Evolutionary conservation across 129 eudicot genomes (phyloP).

Genomic region (Saposhnikovia divaricata): DNA sequence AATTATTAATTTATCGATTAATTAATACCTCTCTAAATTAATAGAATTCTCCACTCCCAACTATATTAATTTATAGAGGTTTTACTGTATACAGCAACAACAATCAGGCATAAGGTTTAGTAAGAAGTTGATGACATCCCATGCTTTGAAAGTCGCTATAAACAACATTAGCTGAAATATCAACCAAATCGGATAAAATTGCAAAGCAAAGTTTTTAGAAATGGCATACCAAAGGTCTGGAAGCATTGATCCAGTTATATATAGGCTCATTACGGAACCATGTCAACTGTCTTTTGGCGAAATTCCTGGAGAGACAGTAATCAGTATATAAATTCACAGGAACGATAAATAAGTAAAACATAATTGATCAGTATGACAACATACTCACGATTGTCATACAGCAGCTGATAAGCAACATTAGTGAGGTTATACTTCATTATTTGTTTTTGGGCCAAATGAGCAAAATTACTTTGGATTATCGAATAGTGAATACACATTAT

Average conservation of each 20-base stretch:
- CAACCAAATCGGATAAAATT: neutral
- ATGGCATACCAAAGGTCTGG: constrained; percentile 62
- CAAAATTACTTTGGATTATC: neutral
- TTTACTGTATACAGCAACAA: neutral
- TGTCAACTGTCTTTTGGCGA: constrained; percentile 86
- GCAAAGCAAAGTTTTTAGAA: neutral
- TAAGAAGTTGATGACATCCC: neutral
- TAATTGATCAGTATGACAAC: neutral
- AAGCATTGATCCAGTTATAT: constrained; percentile 87
- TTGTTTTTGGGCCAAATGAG: neutral
- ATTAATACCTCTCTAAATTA: too few species aligned
- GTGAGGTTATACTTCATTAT: neutral
- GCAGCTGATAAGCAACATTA: neutral
- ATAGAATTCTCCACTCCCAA: too few species aligned
- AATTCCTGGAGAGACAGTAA: constrained; percentile 40
- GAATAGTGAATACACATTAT: neutral
- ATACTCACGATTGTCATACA: neutral
- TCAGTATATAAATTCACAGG: neutral
- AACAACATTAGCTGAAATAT: neutral
- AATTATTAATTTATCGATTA: too few species aligned
- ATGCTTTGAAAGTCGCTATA: neutral
- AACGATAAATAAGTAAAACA: neutral
- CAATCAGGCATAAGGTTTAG: neutral
- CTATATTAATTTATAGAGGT: too few species aligned
- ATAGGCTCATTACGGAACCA: constrained; percentile 88